Evolutionary conservation across 2,329 filamentous ascomycete genomes (phyloP), one percentile per base, ranked within the genome.

Genomic region (Colletotrichum spaethianum): DNA sequence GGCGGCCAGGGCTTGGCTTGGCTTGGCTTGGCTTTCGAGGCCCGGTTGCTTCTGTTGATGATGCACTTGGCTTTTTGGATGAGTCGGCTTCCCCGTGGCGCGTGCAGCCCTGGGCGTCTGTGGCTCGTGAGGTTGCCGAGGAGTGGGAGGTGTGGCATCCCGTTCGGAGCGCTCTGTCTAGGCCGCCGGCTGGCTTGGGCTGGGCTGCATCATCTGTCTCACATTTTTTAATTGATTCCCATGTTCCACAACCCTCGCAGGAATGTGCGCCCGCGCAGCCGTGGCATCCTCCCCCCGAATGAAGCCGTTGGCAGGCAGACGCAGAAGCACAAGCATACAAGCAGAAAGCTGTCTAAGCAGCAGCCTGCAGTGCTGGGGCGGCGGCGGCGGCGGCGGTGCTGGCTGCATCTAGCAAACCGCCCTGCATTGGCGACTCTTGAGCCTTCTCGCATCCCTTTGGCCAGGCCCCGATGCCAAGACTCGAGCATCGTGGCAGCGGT

Each of bases 121-220:
- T 69, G 65, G 69, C 65, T 72, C 59, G 59, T 72, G 68, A 23
- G 46, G 38, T 67, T 64, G 38, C 40, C 50, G 62, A 52, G 63
- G 23, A 40, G 36, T 60, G 62, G 52, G 52, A 71, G 60, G 46
- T 63, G 31, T 63, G 44, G 60, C 60, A 50, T 63, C 46, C 60
- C 46, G 60, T 63, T 63, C 60, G 60, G 61, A 53, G 46, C 46
- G 36, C 42, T 63, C 61, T 53, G 46, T 63, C 46, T 63, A 40
- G 68, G 56, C 64, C 68, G 64, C 68, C 56, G 68, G 46, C 64
- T 53, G 64, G 69, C 65, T 69, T 72, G 44, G 52, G 69, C 56
- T 67, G 56, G 63, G 63, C 57, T 63, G 65, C 69, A 72, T 69
- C 64, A 69, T 72, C 26, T 69, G 69, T 72, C 69, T 72, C 69